phyloP scores from a whole-genome alignment of 192 early-diverging fungal species.

The Entophlyctis luteolus region DNA sequence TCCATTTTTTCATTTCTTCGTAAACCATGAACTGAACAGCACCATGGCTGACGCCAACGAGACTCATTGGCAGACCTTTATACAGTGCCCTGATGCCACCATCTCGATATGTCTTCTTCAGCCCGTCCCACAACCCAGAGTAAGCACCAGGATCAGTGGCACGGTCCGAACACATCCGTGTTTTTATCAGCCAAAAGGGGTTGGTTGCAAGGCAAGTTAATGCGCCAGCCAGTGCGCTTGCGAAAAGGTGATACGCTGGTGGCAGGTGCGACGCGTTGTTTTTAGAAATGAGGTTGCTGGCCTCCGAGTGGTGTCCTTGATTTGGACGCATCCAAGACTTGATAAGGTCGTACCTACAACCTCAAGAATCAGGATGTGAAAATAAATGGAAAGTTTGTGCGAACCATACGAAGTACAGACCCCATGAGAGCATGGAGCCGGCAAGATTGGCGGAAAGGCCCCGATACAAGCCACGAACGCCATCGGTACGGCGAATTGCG shows the following conservation, averaged over 20 bases:
- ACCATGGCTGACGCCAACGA: constrained; percentile 93
- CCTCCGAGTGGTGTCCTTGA: no score
- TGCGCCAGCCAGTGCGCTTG: constrained; percentile 75
- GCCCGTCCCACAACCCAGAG: constrained; percentile 48
- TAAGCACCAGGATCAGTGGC: constrained; percentile 45
- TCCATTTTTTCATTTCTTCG: constrained; percentile 85
- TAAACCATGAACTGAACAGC: constrained; percentile 98
- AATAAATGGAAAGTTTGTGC: background rate
- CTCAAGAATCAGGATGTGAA: background rate
- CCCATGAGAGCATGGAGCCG: constrained; percentile 89
- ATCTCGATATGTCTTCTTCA: constrained; percentile 67
- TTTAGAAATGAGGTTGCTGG: background rate
- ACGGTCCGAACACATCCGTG: constrained; percentile 65
- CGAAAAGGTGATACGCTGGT: constrained; percentile 73
- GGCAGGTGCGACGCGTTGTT: constrained; percentile 53
- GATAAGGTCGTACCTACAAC: constrained; percentile 60
- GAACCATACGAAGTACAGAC: constrained; percentile 94
- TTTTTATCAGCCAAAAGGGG: constrained; percentile 97
- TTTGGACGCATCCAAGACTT: constrained; percentile 62
- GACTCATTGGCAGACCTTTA: constrained; percentile 83
- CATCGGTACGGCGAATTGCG: constrained; percentile 33
- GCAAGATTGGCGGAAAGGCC: constrained; percentile 85
- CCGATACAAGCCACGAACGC: constrained; percentile 77
- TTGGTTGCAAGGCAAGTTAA: constrained; percentile 84
- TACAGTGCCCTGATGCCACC: constrained; percentile 86